Base-by-base conservation (phyloP, 2,329 filamentous ascomycete genomes). In the Apiospora rasikravindrae region DNA sequence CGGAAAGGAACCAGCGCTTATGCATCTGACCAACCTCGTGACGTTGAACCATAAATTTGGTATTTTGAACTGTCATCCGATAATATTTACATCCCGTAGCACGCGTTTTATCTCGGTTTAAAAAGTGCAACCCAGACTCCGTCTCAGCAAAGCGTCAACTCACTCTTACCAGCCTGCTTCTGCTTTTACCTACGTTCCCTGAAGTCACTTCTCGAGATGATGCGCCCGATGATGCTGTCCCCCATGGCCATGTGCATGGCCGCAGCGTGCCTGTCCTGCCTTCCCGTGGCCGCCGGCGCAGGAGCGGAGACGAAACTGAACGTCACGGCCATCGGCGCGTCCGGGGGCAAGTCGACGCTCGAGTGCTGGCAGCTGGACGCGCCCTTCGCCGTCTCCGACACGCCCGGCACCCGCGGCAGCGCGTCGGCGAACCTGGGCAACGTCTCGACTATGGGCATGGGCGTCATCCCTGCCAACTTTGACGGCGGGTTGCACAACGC, bases 291-390 rank as follows among this genome's bases (percentile, higher is more conserved):
- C 1, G 33, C 19, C 6, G 10, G 19, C 19, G 57, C 57, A 11
- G 33, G 2, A 1, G n/a, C n/a, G n/a, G 57, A n/a, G 10, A n/a
- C 33, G 8, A 40, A 40, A 13, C n/a, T 68, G 8, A 68, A 70
- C 33, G 24, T 67, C 40, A 71, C 74, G 22, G 72, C 73, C 4
- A 68, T 76, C 8, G 73, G 75, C 24, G 78, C 84, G 7, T 85
- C 84, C 70, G 75, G 85, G 66, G 85, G 83, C 13, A 81, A 83
- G 37, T 86, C 83, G n/a, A 80, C 77, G 0, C 76, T 86, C 22
- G 82, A 86, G 77, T 86, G 84, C 76, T 86, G 84, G 84, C 79
- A 83, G 72, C 73, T 85, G n/a, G 74, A 78, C 13, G 74, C 80
- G 0, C 79, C 80, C 10, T 84, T 85, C 72, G 64, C 76, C n/a